These are phyloP conservation scores for Flammula alnicola DNA, from an alignment of 1,284 basidiomycete species.

Conservation along the genomic window DNA sequence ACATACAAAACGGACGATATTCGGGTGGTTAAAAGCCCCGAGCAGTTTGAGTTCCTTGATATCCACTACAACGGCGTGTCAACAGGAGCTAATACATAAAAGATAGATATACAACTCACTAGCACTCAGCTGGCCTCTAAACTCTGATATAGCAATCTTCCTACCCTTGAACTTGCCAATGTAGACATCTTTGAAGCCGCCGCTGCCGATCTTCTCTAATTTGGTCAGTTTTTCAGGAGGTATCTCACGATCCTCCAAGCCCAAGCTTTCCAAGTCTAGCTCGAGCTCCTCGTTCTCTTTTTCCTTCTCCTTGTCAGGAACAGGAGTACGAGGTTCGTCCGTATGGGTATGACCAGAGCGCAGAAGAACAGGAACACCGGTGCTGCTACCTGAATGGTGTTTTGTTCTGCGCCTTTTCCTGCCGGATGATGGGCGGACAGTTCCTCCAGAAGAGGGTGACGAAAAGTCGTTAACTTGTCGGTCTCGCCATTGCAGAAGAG, in stretches of 20 bases:
- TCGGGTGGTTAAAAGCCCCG: slow-evolving; percentile 94
- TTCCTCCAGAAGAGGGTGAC: slow-evolving; percentile 68
- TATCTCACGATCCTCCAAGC: slow-evolving; percentile 95
- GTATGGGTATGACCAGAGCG: slow-evolving; percentile 61
- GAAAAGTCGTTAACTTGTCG: slow-evolving; percentile 60
- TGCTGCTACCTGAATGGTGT: slow-evolving; percentile 30
- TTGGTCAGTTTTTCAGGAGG: slow-evolving; percentile 89
- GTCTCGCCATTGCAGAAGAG: slow-evolving; percentile 87
- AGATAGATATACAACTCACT: slow-evolving; percentile 62
- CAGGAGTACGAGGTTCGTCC: slow-evolving; percentile 72
- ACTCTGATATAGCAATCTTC: slow-evolving; percentile 95
- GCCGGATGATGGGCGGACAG: slow-evolving; percentile 70
- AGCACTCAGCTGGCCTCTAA: slow-evolving; percentile 91
- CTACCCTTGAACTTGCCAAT: slow-evolving; percentile 87
- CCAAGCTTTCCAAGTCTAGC: slow-evolving; percentile 90
- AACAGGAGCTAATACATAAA: slow-evolving; percentile 2
- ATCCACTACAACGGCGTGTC: slow-evolving; percentile 74
- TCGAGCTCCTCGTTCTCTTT: slow-evolving; percentile 81
- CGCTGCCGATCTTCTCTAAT: slow-evolving; percentile 96
- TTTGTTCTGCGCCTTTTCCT: slow-evolving; percentile 49
- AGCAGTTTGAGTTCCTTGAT: slow-evolving; percentile 97
- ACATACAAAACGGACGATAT: slow-evolving; percentile 96
- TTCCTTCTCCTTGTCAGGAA: slow-evolving; percentile 46
- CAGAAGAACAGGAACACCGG: slow-evolving; percentile 60
- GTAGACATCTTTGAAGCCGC: slow-evolving; percentile 98